phyloP scores from a whole-genome alignment of 306 rosid species.

The Argentina anserina region DNA sequence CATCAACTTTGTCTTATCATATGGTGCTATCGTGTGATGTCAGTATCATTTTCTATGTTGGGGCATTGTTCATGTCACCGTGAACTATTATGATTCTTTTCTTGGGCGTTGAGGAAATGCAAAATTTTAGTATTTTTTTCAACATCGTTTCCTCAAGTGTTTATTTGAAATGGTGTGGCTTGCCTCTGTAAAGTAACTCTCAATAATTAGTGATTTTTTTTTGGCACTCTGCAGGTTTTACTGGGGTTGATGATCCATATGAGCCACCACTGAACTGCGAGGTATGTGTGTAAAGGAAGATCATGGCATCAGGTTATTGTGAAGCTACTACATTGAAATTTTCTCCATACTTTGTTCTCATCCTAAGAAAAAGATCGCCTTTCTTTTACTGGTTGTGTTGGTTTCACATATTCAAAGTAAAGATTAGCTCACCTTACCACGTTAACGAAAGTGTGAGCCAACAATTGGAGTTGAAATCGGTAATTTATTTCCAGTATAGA shows the following conservation, averaged over 20 bases:
- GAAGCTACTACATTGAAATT: conserved; percentile 4
- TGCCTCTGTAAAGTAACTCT: neutral
- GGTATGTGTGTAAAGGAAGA: conserved; percentile 36
- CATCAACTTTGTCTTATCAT: neutral
- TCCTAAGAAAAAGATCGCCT: neutral
- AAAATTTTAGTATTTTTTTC: neutral
- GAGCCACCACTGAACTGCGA: conserved; percentile 75
- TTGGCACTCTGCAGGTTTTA: conserved; percentile 68
- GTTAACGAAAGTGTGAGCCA: neutral
- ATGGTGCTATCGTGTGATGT: neutral
- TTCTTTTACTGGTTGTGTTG: neutral
- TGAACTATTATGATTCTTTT: neutral
- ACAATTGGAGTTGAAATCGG: neutral
- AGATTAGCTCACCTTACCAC: neutral
- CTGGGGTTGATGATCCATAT: conserved; percentile 91
- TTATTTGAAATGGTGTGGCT: neutral
- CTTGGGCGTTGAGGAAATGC: neutral
- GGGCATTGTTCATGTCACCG: neutral
- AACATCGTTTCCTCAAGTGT: neutral
- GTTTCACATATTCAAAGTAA: neutral
- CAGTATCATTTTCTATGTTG: neutral
- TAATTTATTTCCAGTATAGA: neutral
- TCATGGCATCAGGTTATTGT: conserved; percentile 4
- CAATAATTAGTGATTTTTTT: conserved; percentile 6
- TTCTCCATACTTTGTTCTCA: neutral